Evolutionary conservation across 169 alveolate genomes (phyloP).

Genomic region (Cyclospora cayetanensis): DNA sequence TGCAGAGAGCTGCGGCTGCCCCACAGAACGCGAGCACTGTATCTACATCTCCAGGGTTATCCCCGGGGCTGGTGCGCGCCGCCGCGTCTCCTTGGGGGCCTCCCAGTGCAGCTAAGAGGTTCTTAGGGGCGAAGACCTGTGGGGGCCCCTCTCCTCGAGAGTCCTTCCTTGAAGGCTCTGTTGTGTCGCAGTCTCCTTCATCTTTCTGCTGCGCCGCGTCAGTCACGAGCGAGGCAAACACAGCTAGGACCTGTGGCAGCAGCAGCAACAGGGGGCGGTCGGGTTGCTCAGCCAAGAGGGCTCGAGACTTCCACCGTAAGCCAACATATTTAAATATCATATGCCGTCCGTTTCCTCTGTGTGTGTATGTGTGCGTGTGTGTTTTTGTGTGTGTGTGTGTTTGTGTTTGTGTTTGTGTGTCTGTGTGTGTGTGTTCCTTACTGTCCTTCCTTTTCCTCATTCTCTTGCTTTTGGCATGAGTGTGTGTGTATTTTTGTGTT

Average conservation of each 20-base stretch:
- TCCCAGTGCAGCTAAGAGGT: too few species aligned
- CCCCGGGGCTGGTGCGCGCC: too few species aligned
- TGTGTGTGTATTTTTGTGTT: not conserved
- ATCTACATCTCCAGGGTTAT: not conserved
- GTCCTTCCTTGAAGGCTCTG: not conserved
- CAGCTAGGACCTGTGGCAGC: not conserved
- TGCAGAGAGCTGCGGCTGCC: not conserved
- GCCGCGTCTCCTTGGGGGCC: too few species aligned
- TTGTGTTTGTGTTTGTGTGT: too few species aligned
- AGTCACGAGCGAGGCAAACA: not conserved
- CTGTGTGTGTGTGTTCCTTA: too few species aligned
- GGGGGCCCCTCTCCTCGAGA: not conserved
- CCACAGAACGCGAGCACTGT: not conserved
- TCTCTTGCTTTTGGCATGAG: not conserved
- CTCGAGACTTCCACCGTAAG: too few species aligned
- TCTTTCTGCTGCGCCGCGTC: not conserved
- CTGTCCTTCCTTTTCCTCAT: not conserved
- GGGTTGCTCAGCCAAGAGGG: too few species aligned
- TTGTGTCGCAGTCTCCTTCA: not conserved
- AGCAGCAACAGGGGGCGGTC: constrained; percentile 26
- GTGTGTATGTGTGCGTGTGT: too few species aligned
- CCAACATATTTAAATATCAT: too few species aligned
- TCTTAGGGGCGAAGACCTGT: not conserved
- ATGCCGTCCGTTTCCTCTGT: too few species aligned
- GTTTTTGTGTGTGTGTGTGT: too few species aligned